Conservation (phyloP, 2,329 filamentous ascomycete species). For the Corynespora cassiicola region DNA sequence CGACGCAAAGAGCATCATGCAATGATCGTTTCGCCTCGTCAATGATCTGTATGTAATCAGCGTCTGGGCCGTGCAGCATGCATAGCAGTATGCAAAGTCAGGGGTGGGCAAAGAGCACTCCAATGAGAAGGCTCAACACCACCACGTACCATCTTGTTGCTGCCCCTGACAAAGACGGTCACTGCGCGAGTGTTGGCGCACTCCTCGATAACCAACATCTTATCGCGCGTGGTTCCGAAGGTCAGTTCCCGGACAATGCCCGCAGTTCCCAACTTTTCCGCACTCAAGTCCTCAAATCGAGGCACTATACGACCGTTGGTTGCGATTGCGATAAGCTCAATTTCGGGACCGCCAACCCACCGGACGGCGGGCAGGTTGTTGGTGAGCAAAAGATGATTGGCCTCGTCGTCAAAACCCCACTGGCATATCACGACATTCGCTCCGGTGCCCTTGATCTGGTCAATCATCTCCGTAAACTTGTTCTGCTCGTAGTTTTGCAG, state of each 20-base stretch:
- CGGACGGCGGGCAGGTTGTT: constrained; percentile 94
- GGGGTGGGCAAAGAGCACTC: constrained; percentile 4
- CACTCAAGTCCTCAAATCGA: constrained; percentile 90
- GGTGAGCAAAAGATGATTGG: constrained; percentile 95
- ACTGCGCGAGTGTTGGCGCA: constrained; percentile 97
- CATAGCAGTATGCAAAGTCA: constrained; percentile 12
- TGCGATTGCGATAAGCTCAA: constrained; percentile 97
- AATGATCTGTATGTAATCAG: constrained; percentile 72
- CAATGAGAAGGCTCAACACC: constrained; percentile 9
- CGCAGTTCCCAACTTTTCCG: constrained; percentile 89
- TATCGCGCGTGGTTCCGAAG: constrained; percentile 96
- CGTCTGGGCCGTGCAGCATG: constrained; percentile 8
- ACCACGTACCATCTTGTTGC: constrained; percentile 93
- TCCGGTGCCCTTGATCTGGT: constrained; percentile 96
- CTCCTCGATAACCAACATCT: constrained; percentile 99
- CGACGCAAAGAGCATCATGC: constrained; percentile 96
- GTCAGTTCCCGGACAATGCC: constrained; percentile 93
- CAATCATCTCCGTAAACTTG: constrained; percentile 98
- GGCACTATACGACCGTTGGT: constrained; percentile 98
- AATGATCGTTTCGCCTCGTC: constrained; percentile 98
- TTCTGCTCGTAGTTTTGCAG: constrained; percentile 93
- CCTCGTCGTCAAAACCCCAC: constrained; percentile 99
- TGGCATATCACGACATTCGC: constrained; percentile 98
- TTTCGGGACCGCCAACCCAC: constrained; percentile 98
- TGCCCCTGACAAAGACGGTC: constrained; percentile 93